phyloP scores from a whole-genome alignment of 331 rosid species.

The Malus hybrid region DNA sequence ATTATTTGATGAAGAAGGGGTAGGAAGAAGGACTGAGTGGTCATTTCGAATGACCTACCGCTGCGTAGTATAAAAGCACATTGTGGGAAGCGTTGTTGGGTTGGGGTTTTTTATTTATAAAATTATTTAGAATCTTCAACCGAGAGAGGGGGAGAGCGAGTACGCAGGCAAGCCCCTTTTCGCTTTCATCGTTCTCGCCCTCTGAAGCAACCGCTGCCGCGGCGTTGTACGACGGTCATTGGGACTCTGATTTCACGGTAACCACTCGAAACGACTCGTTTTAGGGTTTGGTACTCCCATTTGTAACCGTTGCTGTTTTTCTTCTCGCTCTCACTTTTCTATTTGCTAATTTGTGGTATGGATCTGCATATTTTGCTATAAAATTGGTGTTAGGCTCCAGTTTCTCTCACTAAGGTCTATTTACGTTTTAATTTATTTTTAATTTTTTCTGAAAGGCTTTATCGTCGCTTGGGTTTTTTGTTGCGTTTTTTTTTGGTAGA shows the following conservation, averaged over 20 bases:
- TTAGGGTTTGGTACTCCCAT: background rate
- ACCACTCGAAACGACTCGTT: background rate
- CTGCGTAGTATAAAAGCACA: conserved; percentile 11
- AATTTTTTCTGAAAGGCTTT: background rate
- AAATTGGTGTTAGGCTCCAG: background rate
- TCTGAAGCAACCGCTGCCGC: conserved; percentile 6
- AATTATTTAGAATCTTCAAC: background rate
- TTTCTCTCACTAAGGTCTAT: background rate
- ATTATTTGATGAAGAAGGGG: background rate
- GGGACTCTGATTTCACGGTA: conserved; percentile 2
- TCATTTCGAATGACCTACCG: conserved; percentile 35
- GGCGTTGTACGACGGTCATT: background rate
- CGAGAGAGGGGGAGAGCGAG: background rate
- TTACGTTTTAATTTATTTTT: background rate
- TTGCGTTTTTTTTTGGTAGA: conserved; percentile 3
- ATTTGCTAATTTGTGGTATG: background rate
- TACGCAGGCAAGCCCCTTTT: background rate
- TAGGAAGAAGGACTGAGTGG: conserved; percentile 21
- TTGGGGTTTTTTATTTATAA: background rate
- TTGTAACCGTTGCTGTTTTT: background rate
- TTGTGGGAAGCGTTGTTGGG: conserved; percentile 3
- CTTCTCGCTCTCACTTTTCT: background rate
- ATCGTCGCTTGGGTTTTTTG: background rate
- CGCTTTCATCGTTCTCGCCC: background rate
- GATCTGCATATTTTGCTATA: conserved; percentile 11